These are phyloP conservation scores for Leucosporidium creatinivorum DNA, from an alignment of 768 basidiomycete genomes.

Conservation along the genomic window DNA sequence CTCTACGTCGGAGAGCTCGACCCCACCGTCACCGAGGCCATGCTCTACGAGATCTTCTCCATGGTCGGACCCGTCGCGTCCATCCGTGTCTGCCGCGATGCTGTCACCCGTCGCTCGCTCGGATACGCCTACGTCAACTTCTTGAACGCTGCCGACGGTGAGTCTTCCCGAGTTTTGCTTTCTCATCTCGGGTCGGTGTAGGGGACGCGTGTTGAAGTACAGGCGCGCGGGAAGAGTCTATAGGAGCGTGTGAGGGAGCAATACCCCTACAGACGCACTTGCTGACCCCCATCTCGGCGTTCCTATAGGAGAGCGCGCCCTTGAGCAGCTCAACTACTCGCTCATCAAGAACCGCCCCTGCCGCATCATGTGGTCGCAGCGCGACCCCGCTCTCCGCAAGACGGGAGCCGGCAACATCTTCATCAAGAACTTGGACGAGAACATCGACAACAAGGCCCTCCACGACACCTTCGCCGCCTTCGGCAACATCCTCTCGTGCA, in stretches of 20 bases:
- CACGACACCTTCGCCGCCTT: conserved; percentile 99
- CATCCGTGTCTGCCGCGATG: conserved; percentile 99
- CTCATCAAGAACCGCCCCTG: conserved; percentile 97
- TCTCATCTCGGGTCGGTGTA: neutral
- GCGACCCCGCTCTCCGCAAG: conserved; percentile 98
- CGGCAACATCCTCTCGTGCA: conserved; percentile 97
- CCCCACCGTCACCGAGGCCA: conserved; percentile 94
- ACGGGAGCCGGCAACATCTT: conserved; percentile 99
- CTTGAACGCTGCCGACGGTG: conserved; percentile 87
- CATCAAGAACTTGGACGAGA: conserved; percentile 98
- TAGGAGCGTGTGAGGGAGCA: no score
- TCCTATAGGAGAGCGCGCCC: conserved; percentile 77
- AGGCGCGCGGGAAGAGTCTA: neutral
- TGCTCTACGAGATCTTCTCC: conserved; percentile 99
- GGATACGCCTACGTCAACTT: conserved; percentile 99
- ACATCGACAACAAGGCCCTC: conserved; percentile 61
- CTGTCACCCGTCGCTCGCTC: conserved; percentile 97
- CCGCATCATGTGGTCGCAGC: conserved; percentile 99
- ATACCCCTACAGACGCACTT: no score
- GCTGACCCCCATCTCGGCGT: no score
- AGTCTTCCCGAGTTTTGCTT: conserved; percentile 35
- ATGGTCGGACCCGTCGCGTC: conserved; percentile 99
- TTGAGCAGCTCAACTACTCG: conserved; percentile 99
- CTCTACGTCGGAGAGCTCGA: conserved; percentile 99
- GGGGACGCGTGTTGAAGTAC: neutral